Evolutionary conservation across 345 rosid genomes (phyloP).

Genomic region (Brassica rapa): DNA sequence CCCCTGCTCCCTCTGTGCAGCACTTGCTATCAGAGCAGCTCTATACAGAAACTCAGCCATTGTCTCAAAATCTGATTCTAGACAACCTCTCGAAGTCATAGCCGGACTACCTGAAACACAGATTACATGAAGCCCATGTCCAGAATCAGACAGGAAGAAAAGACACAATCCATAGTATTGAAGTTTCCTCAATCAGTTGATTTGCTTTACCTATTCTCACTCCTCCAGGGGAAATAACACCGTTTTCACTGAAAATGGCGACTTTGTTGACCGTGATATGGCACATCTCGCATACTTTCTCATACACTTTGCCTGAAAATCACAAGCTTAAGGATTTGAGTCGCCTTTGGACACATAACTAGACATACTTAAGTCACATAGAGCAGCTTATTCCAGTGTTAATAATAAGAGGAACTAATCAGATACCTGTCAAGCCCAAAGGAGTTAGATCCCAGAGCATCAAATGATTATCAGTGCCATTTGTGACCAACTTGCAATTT

Average conservation of each 20-base stretch:
- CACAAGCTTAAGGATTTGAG: constrained; percentile 7
- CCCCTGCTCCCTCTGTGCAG: constrained; percentile 61
- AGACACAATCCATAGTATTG: background rate
- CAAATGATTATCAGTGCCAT: constrained; percentile 91
- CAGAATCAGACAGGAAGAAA: background rate
- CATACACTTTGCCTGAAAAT: constrained; percentile 65
- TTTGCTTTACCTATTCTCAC: constrained; percentile 79
- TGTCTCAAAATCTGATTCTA: constrained; percentile 83
- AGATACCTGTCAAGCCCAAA: constrained; percentile 70
- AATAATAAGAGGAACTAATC: constrained; percentile 1
- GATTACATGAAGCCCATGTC: constrained; percentile 1
- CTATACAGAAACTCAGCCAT: constrained; percentile 75
- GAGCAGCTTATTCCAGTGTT: background rate
- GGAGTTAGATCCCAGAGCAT: constrained; percentile 90
- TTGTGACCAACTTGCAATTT: constrained; percentile 81
- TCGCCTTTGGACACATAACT: background rate
- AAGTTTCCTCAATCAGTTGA: constrained; percentile 3
- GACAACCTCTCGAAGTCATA: constrained; percentile 93
- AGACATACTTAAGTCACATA: background rate
- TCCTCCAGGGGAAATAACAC: constrained; percentile 80
- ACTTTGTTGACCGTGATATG: constrained; percentile 79
- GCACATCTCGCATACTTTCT: constrained; percentile 88
- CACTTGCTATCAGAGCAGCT: constrained; percentile 74
- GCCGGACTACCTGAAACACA: constrained; percentile 77
- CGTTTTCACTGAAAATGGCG: constrained; percentile 68